Evolutionary conservation across 2,329 filamentous ascomycete species (phyloP).

Genomic region (Fusarium algeriense): DNA sequence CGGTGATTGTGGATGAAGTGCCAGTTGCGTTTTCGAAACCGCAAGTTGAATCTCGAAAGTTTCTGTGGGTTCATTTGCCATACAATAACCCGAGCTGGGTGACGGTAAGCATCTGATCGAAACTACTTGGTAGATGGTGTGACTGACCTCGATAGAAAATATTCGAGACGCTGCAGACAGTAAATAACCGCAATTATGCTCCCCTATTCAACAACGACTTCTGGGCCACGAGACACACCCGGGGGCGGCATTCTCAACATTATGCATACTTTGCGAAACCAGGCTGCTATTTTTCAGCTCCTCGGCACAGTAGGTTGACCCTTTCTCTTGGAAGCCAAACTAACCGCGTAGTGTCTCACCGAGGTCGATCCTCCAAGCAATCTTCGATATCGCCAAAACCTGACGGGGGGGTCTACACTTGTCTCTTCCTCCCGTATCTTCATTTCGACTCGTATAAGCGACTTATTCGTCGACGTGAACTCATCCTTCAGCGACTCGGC

Average conservation of each 20-base stretch:
- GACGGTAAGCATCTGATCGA: conserved; percentile 55
- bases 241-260: conserved; percentile 62
- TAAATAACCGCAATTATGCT: conserved; percentile 53
- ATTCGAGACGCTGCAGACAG: conserved; percentile 57
- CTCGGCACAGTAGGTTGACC: conserved; percentile 49
- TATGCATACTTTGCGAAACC: conserved; percentile 64
- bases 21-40: conserved; percentile 51
- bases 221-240: conserved; percentile 62
- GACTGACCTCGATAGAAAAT: conserved; percentile 53
- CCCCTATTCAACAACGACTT: conserved; percentile 61
- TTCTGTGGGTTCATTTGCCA: conserved; percentile 69
- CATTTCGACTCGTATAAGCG: conserved; percentile 74
- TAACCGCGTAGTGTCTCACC: conserved; percentile 52
- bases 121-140: accelerated
- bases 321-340: neutral
- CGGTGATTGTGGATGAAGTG: conserved; percentile 48
- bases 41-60: conserved; percentile 57
- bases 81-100: conserved; percentile 71
- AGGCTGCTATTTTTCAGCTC: conserved; percentile 60
- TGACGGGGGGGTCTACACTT: conserved; percentile 56
- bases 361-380: conserved; percentile 47
- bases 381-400: conserved; percentile 48
- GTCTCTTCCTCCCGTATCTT: conserved; percentile 69
- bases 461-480: conserved; percentile 66
- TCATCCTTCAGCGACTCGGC: conserved; percentile 64